Evolutionary conservation across 129 eudicot genomes (phyloP), one percentile per base, ranked within the genome.

Genomic region (Artemisia argyi): DNA sequence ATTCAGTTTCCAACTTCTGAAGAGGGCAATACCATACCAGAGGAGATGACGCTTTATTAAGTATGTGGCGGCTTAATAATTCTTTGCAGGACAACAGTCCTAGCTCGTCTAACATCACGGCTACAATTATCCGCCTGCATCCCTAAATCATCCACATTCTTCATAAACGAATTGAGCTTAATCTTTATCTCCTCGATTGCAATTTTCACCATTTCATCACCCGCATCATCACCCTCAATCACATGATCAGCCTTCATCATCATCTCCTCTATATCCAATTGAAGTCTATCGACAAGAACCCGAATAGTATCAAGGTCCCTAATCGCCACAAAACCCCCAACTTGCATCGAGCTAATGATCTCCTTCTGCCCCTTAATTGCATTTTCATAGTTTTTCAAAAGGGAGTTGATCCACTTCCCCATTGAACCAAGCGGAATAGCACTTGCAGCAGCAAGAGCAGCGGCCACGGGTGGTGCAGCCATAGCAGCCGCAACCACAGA

Each of bases 401-500:
- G 92, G 56, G 89, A 82, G 59, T 88, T 86, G 2, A 91, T 86
- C 97, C 97, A 91, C 65, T 83, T 88, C 61, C 97, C 97, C 97
- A 91, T 88, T n/a, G 97, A 91, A 10, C 96, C 96, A 46, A 91
- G 56, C 16, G 97, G 97, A 35, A 91, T 66, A 0, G 97, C 76
- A 2, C 84, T 57, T 8, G 96, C 92, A 1, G 97, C 97, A 9
- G 97, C 90, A 0, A 91, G 84, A 15, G 96, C 96, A 0, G 96
- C 92, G 1, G 96, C 96, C 56, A 88, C 90, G 0, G 97, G 92
- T 0, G 97, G 97, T 1, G 92, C 90, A 4, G 97, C 86, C 73
- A 91, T 79, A 46, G 97, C 97, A 0, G 97, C 97, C 4, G 97
- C 96, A 82, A 91, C 96, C 58, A 91, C 96, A 0, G 97, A 91